Evolutionary conservation across 352 stramenopile species (phyloP), one percentile per base, ranked within the genome.

Genomic region (Pythium oligandrum): DNA sequence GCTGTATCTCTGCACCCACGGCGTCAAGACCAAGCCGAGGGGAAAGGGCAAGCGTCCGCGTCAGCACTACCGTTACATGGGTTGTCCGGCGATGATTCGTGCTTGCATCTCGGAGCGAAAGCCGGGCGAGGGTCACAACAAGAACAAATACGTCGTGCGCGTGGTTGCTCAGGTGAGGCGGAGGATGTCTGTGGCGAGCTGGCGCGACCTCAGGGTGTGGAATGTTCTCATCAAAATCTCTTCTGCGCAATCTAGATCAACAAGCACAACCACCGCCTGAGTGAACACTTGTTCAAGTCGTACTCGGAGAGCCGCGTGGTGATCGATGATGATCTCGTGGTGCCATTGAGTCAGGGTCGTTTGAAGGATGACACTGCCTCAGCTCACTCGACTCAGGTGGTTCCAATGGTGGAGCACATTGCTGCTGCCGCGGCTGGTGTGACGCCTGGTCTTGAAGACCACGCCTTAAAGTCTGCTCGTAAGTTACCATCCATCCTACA

Each of bases 241-340:
- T 26, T 26, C 17, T 26, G 0, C 17, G 17, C 17, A 26, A 26
- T 26, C 17, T 26, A 85, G 72, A 92, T 92, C 50, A 92, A 92
- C 53, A 81, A 85, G 54, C 82, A 92, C 53, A 92, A 92, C 59
- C 82, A 92, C 56, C 75, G 79, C n/a, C 56, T 92, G 49, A 92
- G 82, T 48, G 82, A 92, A 51, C 82, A 92, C 53, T 59, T 92
- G 50, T 92, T 89, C 65, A 92, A 92, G 65, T 92, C 82, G 50
- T 92, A 92, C 62, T 83, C 82, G 43, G 82, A 92, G 48, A 90
- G 73, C 59, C 82, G 82, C n/a, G 82, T 92, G 9, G 82, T 92
- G 44, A 88, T 92, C 58, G 82, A 92, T 43, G 82, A 92, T 44
- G 82, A 92, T 40, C 71, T 92, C 5, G 62, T 88, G 1, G 67